phyloP scores from a whole-genome alignment of 2,329 filamentous ascomycete genomes.

The Parastagonospora avenae region DNA sequence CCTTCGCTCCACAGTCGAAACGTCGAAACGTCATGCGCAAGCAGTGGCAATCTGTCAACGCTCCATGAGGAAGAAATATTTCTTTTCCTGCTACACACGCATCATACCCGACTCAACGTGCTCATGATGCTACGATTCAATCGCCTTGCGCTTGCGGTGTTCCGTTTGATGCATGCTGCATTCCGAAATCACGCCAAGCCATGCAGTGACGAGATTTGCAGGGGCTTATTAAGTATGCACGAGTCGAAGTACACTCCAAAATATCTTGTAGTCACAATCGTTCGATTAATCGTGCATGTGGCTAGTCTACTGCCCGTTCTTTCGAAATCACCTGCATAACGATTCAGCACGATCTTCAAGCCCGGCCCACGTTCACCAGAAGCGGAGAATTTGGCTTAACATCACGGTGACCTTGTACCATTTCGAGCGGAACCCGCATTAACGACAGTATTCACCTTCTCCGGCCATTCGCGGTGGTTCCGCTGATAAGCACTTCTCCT shows the following conservation, averaged over 20 bases:
- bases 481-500: conserved; percentile 5
- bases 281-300: conserved; percentile 22
- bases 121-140: no score
- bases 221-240: no score
- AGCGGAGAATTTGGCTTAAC: conserved; percentile 14
- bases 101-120: no score
- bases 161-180: conserved; percentile 26
- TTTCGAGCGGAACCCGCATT: conserved; percentile 14
- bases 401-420: conserved; percentile 9
- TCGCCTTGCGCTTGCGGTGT: conserved; percentile 10
- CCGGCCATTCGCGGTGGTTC: no score
- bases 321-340: conserved; percentile 10
- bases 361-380: conserved; percentile 16
- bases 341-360: conserved; percentile 14
- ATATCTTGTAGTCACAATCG: conserved; percentile 24
- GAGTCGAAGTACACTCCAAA: no score
- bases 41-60: neutral
- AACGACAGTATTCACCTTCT: conserved; percentile 25
- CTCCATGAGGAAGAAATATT: no score
- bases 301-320: conserved; percentile 25
- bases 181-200: conserved; percentile 37
- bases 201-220: conserved; percentile 27
- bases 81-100: no score
- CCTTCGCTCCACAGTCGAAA: neutral
- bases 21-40: conserved; percentile 13